Conservation (phyloP, 176 grass and related monocot genomes). For the Miscanthus lutarioriparius region DNA sequence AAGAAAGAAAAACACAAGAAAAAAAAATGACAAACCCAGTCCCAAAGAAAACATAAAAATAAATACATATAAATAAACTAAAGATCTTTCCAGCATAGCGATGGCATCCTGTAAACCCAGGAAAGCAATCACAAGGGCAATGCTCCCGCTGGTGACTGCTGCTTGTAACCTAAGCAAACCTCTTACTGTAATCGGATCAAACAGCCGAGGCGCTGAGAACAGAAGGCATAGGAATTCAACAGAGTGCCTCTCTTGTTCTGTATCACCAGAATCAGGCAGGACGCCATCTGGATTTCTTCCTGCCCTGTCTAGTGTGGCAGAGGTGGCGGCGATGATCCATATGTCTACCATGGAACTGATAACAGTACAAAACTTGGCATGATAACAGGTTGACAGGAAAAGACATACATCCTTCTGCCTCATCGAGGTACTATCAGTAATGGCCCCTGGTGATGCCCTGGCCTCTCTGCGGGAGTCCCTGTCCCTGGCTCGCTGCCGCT, state of each 20-base stretch:
- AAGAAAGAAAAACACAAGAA: background rate
- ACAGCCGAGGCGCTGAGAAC: background rate
- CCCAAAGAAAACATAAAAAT: background rate
- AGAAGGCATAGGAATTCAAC: background rate
- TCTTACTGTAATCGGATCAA: background rate
- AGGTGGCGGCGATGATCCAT: background rate
- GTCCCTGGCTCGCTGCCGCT: constrained; percentile 38
- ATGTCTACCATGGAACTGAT: constrained; percentile 40
- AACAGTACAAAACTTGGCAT: constrained; percentile 61
- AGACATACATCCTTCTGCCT: constrained; percentile 68
- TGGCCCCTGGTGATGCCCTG: constrained; percentile 42
- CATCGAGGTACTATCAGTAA: constrained; percentile 53
- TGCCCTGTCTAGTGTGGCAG: background rate
- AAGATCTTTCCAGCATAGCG: background rate
- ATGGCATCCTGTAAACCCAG: constrained; percentile 17
- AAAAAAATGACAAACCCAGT: background rate
- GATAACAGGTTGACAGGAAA: constrained; percentile 59
- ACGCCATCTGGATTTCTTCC: no score
- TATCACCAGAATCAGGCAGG: constrained; percentile 26
- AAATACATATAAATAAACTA: background rate
- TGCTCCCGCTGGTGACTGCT: background rate
- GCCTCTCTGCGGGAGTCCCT: constrained; percentile 54
- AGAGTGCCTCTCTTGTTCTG: constrained; percentile 40
- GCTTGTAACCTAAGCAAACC: constrained; percentile 25
- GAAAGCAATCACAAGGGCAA: constrained; percentile 19